Conservation (phyloP, 352 stramenopile species). For the Vaucheria bursata region DNA sequence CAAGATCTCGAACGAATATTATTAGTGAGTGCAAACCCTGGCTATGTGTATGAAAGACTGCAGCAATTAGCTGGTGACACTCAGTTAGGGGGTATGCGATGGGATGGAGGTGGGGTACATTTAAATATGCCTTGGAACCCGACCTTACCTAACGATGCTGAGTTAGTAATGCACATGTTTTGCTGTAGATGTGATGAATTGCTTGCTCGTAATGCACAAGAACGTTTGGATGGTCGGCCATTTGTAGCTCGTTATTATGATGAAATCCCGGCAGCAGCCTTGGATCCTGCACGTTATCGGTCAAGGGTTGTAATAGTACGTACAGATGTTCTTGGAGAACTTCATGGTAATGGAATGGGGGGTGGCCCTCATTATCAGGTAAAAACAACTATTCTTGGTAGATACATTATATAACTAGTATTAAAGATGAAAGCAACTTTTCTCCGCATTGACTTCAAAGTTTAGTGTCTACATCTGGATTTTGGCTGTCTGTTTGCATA, state of each 20-base stretch:
- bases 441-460: too few species aligned
- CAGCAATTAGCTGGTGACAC: background rate
- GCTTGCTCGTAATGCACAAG: background rate
- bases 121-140: background rate
- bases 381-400: too few species aligned
- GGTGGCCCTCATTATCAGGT: background rate
- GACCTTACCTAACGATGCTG: background rate
- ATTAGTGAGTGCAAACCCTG: background rate
- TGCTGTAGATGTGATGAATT: background rate
- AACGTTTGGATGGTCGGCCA: background rate
- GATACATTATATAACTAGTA: too few species aligned
- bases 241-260: background rate
- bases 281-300: background rate
- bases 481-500: too few species aligned
- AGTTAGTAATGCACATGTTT: conserved; percentile 8
- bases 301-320: background rate
- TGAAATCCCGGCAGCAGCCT: background rate
- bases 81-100: background rate
- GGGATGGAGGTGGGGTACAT: background rate
- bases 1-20: background rate
- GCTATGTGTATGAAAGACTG: conserved; percentile 5
- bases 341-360: background rate
- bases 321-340: background rate
- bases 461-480: too few species aligned
- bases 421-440: too few species aligned